phyloP scores from a whole-genome alignment of 305 asterid species.

The Fraxinus velutina region DNA sequence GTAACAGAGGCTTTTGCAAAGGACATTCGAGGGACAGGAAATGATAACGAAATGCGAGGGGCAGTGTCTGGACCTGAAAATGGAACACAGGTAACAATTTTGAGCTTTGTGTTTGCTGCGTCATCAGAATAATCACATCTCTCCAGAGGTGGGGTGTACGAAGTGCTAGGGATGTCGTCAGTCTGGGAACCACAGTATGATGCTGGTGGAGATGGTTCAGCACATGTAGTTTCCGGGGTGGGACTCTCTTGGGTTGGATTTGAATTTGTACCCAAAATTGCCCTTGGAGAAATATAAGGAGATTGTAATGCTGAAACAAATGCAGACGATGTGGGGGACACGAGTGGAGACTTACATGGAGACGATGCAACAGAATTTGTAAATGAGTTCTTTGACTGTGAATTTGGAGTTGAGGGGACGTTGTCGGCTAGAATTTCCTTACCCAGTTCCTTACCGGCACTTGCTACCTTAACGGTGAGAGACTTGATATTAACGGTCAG shows the following conservation, averaged over 20 bases:
- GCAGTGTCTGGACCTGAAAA: constrained; percentile 40
- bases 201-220: constrained; percentile 62
- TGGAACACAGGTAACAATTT: constrained; percentile 64
- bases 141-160: constrained; percentile 75
- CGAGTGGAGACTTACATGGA: constrained; percentile 69
- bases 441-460: constrained; percentile 26
- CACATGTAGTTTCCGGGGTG: constrained; percentile 47
- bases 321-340: constrained; percentile 84
- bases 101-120: constrained; percentile 48
- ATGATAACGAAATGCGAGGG: constrained; percentile 74
- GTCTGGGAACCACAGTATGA: constrained; percentile 75
- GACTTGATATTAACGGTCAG: constrained; percentile 40
- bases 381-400: constrained; percentile 23
- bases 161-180: constrained; percentile 80
- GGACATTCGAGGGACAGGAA: constrained; percentile 52
- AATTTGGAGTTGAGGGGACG: constrained; percentile 26
- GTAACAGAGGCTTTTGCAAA: constrained; percentile 39
- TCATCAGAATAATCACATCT: constrained; percentile 42
- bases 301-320: constrained; percentile 85
- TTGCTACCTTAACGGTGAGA: constrained; percentile 53
- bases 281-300: constrained; percentile 82
- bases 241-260: constrained; percentile 31
- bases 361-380: constrained; percentile 47
- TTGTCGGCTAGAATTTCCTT: constrained; percentile 24
- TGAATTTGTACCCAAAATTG: constrained; percentile 30